Percentiles rank a stretch among this genome's conserved stretches.
Evolutionary conservation across 2,329 filamentous ascomycete genomes (phyloP).

Genomic region (Botryotinia narcissicola): DNA sequence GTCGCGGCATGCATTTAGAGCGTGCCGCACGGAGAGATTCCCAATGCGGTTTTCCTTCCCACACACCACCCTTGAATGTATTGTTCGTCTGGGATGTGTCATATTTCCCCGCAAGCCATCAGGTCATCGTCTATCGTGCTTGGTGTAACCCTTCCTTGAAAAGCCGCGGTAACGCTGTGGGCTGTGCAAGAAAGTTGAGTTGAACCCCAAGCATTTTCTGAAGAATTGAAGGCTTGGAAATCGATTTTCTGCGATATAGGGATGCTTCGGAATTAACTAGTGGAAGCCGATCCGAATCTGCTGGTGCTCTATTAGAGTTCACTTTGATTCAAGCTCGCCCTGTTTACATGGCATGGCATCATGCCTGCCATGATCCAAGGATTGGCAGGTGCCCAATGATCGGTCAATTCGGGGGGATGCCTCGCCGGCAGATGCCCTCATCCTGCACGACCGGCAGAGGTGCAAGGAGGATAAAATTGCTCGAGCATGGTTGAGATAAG

Average conservation of each 20-base stretch:
- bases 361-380: not conserved
- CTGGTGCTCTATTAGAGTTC: slow-evolving; percentile 2
- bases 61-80: not conserved
- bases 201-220: not conserved
- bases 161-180: not conserved
- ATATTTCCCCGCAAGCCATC: not conserved
- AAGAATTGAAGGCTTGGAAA: not conserved
- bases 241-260: not conserved
- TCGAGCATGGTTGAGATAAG: not conserved
- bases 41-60: not conserved
- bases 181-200: not conserved
- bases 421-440: not conserved
- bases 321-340: not conserved
- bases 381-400: not conserved
- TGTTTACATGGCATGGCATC: not conserved
- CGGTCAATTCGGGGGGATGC: not conserved
- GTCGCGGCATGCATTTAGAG: not conserved
- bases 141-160: not conserved
- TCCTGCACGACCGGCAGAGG: not conserved
- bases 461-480: not conserved
- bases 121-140: not conserved
- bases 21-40: not conserved
- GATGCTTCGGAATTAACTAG: not conserved
- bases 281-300: not conserved
- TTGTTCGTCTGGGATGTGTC: not conserved